Percentiles rank a stretch among this genome's conserved stretches.
Evolutionary conservation across 148 eudicot species (phyloP).

Genomic region (Rhododendron ferrugineum): DNA sequence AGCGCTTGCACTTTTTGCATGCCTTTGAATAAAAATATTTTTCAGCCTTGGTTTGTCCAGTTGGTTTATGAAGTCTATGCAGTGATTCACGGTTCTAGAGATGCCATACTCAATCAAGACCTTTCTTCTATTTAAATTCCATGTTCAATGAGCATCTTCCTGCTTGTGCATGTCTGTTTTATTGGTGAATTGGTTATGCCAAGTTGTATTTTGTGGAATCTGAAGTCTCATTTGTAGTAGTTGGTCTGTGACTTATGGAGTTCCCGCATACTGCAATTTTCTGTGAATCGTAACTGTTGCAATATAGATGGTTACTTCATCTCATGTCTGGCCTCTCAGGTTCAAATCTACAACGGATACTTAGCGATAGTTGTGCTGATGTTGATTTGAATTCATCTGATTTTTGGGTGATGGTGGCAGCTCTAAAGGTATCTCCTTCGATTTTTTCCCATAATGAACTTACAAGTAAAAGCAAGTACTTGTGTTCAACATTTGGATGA

Average conservation of each 20-base stretch:
- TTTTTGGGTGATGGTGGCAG: conserved; percentile 98
- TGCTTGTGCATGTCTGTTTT: not conserved
- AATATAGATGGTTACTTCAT: not conserved
- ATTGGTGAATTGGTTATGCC: not conserved
- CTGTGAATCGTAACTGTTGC: not conserved
- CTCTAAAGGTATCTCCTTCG: conserved; percentile 58
- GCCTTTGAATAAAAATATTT: not conserved
- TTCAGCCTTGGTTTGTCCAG: not conserved
- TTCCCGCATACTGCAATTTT: not conserved
- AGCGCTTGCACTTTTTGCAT: not conserved
- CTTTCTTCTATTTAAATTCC: not conserved
- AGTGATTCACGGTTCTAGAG: not conserved
- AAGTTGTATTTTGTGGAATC: not conserved
- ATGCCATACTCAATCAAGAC: not conserved
- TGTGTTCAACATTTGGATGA: not conserved
- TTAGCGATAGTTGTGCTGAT: conserved; percentile 70
- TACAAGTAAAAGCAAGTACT: not conserved
- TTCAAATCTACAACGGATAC: conserved; percentile 51
- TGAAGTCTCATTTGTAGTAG: not conserved
- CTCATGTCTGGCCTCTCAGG: conserved; percentile 34
- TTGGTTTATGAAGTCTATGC: conserved; percentile 4
- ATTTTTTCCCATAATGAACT: not conserved
- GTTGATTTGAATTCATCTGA: conserved; percentile 63
- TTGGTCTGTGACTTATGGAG: conserved; percentile 1
- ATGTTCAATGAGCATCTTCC: not conserved